phyloP scores from a whole-genome alignment of 345 rosid genomes.

The Raphanus raphanistrum region DNA sequence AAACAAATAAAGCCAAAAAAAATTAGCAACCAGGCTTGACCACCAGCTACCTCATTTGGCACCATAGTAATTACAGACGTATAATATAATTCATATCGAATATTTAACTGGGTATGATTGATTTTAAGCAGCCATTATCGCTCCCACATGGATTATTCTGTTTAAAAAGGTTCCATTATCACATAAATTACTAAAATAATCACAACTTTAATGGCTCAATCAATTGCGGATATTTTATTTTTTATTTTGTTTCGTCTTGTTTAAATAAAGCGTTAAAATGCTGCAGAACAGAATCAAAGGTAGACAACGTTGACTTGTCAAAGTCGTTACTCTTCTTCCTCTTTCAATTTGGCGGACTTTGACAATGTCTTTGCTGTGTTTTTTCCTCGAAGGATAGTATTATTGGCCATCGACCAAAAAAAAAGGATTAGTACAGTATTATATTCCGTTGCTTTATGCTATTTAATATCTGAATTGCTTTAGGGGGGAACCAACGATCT shows the following conservation, averaged over 20 bases:
- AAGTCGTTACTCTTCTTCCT: background rate
- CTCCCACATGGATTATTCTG: constrained; percentile 15
- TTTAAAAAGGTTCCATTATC: background rate
- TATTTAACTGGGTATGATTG: constrained; percentile 14
- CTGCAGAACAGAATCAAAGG: background rate
- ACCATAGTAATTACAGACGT: background rate
- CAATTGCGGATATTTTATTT: background rate
- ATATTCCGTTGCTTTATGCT: background rate
- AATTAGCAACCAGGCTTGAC: constrained; percentile 15
- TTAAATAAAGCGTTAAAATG: background rate
- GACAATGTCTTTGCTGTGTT: background rate
- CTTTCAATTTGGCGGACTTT: background rate
- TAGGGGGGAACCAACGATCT: background rate
- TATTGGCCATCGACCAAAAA: too few relatives aligned
- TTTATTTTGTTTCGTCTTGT: background rate
- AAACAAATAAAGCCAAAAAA: constrained; percentile 4
- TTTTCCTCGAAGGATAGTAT: background rate
- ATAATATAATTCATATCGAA: background rate
- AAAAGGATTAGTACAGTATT: too few relatives aligned
- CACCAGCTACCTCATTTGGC: constrained; percentile 27
- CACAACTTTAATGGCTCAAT: background rate
- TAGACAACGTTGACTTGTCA: background rate
- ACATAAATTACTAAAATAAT: background rate
- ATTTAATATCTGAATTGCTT: background rate
- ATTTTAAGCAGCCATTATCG: background rate